A percentile compares a stretch with the other conserved stretches of the same genome.
These are phyloP conservation scores for Parietichytrium sp. DNA, from an alignment of 108 stramenopile species.

Conservation along the genomic window DNA sequence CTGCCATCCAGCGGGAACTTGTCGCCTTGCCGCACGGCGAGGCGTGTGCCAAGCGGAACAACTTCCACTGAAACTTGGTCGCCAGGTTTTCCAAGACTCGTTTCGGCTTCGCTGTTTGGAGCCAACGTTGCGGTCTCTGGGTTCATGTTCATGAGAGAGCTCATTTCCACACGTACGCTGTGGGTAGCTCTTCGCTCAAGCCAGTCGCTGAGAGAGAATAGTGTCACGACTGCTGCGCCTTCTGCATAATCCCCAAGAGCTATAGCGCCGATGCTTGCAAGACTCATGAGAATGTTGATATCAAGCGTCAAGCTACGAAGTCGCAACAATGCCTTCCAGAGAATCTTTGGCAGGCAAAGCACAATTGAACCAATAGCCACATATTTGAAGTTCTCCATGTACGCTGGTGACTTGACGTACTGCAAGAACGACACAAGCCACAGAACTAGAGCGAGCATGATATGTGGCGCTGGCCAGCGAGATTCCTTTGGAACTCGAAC, in stretches of 20 bases:
- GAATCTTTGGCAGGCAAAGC: not conserved
- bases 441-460: not conserved
- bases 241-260: conserved; percentile 73
- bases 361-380: not conserved
- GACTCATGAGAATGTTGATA: conserved; percentile 86
- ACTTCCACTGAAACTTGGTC: not conserved
- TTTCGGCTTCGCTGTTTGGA: not conserved
- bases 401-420: not conserved
- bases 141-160: conserved; percentile 66
- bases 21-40: conserved; percentile 77
- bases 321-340: not conserved
- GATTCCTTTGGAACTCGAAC: not conserved
- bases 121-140: conserved; percentile 79
- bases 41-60: not conserved
- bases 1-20: conserved; percentile 87
- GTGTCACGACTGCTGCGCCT: conserved; percentile 78
- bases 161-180: conserved; percentile 72
- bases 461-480: not conserved
- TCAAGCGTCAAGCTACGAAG: conserved; percentile 53
- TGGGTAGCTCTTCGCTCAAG: conserved; percentile 71
- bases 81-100: not conserved
- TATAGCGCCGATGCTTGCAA: conserved; percentile 77
- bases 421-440: not conserved
- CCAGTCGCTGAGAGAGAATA: conserved; percentile 77
- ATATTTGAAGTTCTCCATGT: not conserved